Evolutionary conservation across 495 filamentous ascomycete species (phyloP), one percentile per base, ranked within the genome.

Genomic region (Penicillium turbatum): DNA sequence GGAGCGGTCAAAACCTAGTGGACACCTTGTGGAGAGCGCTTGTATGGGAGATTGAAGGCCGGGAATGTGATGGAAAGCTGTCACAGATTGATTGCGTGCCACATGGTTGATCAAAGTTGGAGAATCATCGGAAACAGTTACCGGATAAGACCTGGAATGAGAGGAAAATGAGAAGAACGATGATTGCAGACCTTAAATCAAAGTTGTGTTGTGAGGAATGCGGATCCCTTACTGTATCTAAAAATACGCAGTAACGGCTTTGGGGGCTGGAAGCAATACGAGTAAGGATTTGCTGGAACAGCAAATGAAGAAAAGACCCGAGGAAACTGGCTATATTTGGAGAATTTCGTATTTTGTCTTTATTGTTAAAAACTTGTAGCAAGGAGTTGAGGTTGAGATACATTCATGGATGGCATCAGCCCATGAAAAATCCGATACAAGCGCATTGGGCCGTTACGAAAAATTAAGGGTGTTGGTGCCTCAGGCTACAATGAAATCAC

Each of bases 1-100:
- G 39, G 45, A 63, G 64, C 64, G 64, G 64, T 67, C 64, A 67
- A 64, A 63, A 34, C 21, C 32, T 52, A 56, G 64, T 64, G 59
- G 62, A 59, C 58, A 56, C 53, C 51, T 53, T 29, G 52, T 54
- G 58, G 58, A 52, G 50, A 59, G 50, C 17, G 53, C 49, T 37
- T 52, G 48, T 57, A 52, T 32, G 40, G 53, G 13, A 52, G 41
- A 43, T 55, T 43, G 55, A 41, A 39, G 37, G 27, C 39, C 19
- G 50, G 51, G 55, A 58, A 64, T 57, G 55, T 51, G 19, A 35
- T 56, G 48, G n/a, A 58, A 43, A 30, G 55, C 48, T 61, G 63
- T 66, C 61, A 66, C 53, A 62, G 48, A 47, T 64, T 64, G 51
- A 64, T 49, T 55, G 55, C 32, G 43, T 41, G 61, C 63, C 59